Evolutionary conservation across 2,329 filamentous ascomycete genomes (phyloP), one percentile per base, ranked within the genome.

Genomic region (Beauveria medogensis): DNA sequence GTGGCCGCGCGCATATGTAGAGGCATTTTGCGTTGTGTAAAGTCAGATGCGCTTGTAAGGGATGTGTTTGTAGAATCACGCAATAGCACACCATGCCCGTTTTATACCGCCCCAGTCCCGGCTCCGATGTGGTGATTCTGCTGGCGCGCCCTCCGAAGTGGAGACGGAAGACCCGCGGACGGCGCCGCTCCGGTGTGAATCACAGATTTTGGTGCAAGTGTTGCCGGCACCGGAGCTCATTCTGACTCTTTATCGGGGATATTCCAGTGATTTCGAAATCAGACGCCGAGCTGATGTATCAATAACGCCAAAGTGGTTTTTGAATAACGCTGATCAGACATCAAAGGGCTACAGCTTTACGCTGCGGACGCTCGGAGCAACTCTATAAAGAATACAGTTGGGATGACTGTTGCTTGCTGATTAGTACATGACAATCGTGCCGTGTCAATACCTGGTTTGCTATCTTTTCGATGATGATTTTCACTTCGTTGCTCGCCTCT

Each of bases 1-100:
- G 60, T 65, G 28, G 69, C 68, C 22, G 55, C 64, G 20, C 69
- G 66, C 51, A 71, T 47, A 6, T 52, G 54, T 37, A 70, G 63
- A 14, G 69, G 56, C 69, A 71, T 71, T 34, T 6, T 52, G 24
- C n/a, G 34, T 26, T 18, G 20, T 9, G 47, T n/a, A 3, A 7
- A 26, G 24, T 24, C 8, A 6, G 47, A 18, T 50, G 47, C 16
- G 14, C 6, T 14, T 24, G 20, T 22, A 10, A 43, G 22, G 18
- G 2, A 44, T 44, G 22, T 30, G 22, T 51, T 51, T 51, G 26
- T 54, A 22, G 41, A n/a, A 41, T 48, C 20, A 43, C 44, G 34
- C 30, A 37, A 40, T 6, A 24, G 41, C n/a, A 5, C 34, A 43
- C 41, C 10, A 14, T 26, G 30, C 34, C 30, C 44, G 46, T 26